A percentile compares a stretch with the other conserved stretches of the same genome.
Conservation (phyloP, 1,284 basidiomycete species). For the Anthracocystis panici-leucophaei region DNA sequence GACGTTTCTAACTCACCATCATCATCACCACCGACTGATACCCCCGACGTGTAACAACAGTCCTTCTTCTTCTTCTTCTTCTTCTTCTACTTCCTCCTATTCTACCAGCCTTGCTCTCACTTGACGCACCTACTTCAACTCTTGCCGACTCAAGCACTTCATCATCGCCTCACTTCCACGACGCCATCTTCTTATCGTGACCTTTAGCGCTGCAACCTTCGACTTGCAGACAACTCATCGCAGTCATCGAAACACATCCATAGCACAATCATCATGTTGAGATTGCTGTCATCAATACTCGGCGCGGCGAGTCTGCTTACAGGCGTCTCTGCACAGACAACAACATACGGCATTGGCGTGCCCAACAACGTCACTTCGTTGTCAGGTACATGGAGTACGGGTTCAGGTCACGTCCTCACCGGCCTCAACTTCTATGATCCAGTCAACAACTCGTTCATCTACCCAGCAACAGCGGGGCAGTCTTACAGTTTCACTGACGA, state of each 20-base stretch:
- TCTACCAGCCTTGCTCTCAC: background rate
- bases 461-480: slow-evolving; percentile 57
- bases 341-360: slow-evolving; percentile 36
- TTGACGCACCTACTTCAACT: background rate
- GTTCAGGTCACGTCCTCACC: slow-evolving; percentile 60
- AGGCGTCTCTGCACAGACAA: slow-evolving; percentile 30
- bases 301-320: slow-evolving; percentile 18
- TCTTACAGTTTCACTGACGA: slow-evolving; percentile 67
- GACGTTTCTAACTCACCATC: no score
- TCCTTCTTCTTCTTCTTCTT: background rate
- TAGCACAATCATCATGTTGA: slow-evolving; percentile 18
- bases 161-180: background rate
- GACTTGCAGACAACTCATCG: no score
- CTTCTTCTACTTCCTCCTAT: background rate
- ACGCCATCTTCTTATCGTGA: background rate
- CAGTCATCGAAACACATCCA: background rate
- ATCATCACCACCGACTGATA: background rate
- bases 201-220: background rate
- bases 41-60: background rate
- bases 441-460: slow-evolving; percentile 60
- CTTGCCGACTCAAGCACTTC: background rate
- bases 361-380: slow-evolving; percentile 51
- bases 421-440: slow-evolving; percentile 67
- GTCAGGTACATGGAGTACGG: slow-evolving; percentile 64
- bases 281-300: slow-evolving; percentile 28